These are phyloP conservation scores for Talaromyces sp. DNA, from an alignment of 2,329 filamentous ascomycete species.

Conservation along the genomic window DNA sequence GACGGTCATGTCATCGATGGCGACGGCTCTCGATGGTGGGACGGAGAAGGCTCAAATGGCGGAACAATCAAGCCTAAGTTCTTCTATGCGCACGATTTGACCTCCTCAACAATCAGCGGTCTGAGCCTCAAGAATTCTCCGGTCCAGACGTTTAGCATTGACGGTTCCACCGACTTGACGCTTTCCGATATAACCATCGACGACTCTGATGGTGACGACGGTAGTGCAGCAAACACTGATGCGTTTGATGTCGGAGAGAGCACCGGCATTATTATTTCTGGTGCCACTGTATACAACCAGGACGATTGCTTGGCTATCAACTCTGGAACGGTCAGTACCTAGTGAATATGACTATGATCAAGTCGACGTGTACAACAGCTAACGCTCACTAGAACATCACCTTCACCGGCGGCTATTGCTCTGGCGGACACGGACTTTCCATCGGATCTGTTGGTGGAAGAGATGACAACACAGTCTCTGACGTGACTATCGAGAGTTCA, in stretches of 20 bases:
- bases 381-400: conserved; percentile 40
- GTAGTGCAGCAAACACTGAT: conserved; percentile 56
- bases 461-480: conserved; percentile 53
- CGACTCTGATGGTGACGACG: conserved; percentile 54
- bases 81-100: conserved; percentile 49
- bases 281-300: conserved; percentile 58
- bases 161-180: conserved; percentile 43
- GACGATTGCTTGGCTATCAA: conserved; percentile 62
- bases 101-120: conserved; percentile 31
- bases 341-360: not conserved
- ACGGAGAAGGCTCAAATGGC: conserved; percentile 59
- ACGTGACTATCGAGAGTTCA: conserved; percentile 52
- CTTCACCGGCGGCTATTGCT: conserved; percentile 48
- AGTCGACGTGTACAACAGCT: conserved; percentile 5
- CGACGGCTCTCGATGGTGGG: conserved; percentile 61
- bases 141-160: conserved; percentile 38
- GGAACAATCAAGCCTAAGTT: conserved; percentile 66
- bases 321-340: conserved; percentile 41
- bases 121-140: conserved; percentile 37
- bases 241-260: conserved; percentile 58
- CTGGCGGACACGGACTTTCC: conserved; percentile 35
- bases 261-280: conserved; percentile 51
- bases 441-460: conserved; percentile 48
- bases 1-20: conserved; percentile 56
- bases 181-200: conserved; percentile 56